These are phyloP conservation scores for Crithidia bombi DNA, from an alignment of 208 protist species.

Conservation along the genomic window DNA sequence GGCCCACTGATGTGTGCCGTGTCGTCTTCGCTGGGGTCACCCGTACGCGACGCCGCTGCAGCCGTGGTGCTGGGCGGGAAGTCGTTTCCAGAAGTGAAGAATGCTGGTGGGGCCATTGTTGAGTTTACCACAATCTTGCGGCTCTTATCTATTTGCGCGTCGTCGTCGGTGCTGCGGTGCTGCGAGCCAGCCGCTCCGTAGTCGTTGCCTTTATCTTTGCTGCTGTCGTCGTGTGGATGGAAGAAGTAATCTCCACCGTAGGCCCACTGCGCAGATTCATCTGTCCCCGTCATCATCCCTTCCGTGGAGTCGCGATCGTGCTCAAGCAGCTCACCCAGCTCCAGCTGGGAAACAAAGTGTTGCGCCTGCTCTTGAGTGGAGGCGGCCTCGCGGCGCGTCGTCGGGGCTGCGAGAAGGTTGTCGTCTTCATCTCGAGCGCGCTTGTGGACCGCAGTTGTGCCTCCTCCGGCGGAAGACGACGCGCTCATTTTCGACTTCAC, in stretches of 20 bases:
- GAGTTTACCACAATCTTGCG: conserved; percentile 34
- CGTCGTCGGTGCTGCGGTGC: conserved; percentile 1
- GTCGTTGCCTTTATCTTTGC: background rate
- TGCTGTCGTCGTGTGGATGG: conserved; percentile 31
- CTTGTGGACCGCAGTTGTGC: background rate
- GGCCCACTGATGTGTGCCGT: background rate
- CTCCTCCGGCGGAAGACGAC: background rate
- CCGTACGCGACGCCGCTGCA: background rate
- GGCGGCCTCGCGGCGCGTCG: background rate
- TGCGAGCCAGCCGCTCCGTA: conserved; percentile 1
- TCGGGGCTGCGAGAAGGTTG: background rate
- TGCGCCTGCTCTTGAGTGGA: conserved; percentile 26
- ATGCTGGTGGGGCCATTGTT: conserved; percentile 47
- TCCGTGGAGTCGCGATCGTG: conserved; percentile 62
- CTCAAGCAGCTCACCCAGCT: conserved; percentile 45
- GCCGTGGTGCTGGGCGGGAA: conserved; percentile 41
- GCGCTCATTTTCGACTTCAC: conserved; percentile 8
- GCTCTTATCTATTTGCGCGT: conserved; percentile 10
- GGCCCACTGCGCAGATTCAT: conserved; percentile 55
- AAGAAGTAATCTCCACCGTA: conserved; percentile 79
- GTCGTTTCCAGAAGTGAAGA: conserved; percentile 72
- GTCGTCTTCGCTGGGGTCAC: background rate
- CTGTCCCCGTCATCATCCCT: conserved; percentile 47
- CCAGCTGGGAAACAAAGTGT: conserved; percentile 31
- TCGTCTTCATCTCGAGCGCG: conserved; percentile 2